These are phyloP conservation scores for Mycena filopes DNA, from an alignment of 768 basidiomycete species.

Conservation along the genomic window DNA sequence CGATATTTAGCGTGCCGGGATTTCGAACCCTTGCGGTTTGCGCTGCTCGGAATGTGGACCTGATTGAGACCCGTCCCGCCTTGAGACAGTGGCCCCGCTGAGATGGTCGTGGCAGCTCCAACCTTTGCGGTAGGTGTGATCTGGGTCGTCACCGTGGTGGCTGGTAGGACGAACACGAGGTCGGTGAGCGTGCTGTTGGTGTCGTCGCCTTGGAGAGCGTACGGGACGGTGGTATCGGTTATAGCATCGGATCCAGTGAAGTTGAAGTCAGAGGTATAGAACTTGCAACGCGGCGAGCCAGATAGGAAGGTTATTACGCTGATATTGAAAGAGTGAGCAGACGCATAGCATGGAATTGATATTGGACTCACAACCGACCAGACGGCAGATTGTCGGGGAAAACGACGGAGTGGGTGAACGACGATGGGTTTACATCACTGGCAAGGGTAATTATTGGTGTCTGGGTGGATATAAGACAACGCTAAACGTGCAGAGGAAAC, in stretches of 20 bases:
- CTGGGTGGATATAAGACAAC: slow-evolving; percentile 39
- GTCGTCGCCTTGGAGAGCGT: slow-evolving; percentile 25
- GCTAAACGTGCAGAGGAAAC: not conserved
- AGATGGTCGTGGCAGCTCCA: slow-evolving; percentile 28
- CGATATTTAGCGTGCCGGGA: slow-evolving; percentile 52
- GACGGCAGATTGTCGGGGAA: slow-evolving; percentile 45
- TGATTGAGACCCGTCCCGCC: slow-evolving; percentile 18
- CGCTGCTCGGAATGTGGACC: slow-evolving; percentile 17
- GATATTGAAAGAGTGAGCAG: not conserved
- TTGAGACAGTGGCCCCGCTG: slow-evolving; percentile 18
- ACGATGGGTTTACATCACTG: slow-evolving; percentile 50
- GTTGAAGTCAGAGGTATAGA: slow-evolving; percentile 65
- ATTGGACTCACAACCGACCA: slow-evolving; percentile 48
- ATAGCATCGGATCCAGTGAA: slow-evolving; percentile 42
- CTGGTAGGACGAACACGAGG: slow-evolving; percentile 30
- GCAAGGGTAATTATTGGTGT: slow-evolving; percentile 56
- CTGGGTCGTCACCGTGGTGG: slow-evolving; percentile 24
- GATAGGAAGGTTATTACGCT: slow-evolving; percentile 51
- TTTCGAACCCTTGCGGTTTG: slow-evolving; percentile 41
- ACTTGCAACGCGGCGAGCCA: slow-evolving; percentile 39
- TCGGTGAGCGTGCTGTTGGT: slow-evolving; percentile 29
- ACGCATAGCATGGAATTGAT: too few relatives aligned
- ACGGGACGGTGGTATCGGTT: slow-evolving; percentile 34
- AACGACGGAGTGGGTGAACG: slow-evolving; percentile 40
- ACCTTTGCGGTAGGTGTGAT: slow-evolving; percentile 24